phyloP scores from a whole-genome alignment of 345 rosid genomes.

The Lepidium didymum region DNA sequence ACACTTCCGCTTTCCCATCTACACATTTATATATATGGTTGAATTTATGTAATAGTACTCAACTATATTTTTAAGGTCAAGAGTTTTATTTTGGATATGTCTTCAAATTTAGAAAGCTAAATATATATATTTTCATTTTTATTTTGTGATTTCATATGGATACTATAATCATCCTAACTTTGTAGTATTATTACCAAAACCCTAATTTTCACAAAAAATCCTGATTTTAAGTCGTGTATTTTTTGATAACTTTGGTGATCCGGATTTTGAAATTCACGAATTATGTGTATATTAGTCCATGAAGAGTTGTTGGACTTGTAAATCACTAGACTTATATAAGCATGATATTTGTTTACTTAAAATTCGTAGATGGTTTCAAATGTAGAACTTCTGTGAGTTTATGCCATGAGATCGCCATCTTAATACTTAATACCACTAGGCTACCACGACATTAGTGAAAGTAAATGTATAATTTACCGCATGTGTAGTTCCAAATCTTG shows the following conservation, averaged over 20 bases:
- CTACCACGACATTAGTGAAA: too few relatives aligned
- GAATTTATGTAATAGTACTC: neutral
- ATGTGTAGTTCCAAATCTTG: conserved; percentile 31
- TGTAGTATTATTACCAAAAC: neutral
- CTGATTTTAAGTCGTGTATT: neutral
- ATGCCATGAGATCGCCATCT: too few relatives aligned
- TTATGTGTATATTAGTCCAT: too few relatives aligned
- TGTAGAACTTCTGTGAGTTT: too few relatives aligned
- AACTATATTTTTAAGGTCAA: neutral
- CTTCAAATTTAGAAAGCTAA: too few relatives aligned
- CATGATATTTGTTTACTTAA: too few relatives aligned
- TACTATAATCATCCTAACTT: neutral
- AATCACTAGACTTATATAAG: too few relatives aligned
- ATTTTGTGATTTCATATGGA: neutral
- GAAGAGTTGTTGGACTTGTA: too few relatives aligned
- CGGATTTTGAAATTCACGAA: too few relatives aligned
- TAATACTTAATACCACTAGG: too few relatives aligned
- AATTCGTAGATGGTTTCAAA: too few relatives aligned
- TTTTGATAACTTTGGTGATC: too few relatives aligned
- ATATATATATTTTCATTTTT: neutral
- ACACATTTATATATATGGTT: neutral
- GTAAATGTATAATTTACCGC: conserved; percentile 3
- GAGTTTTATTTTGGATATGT: neutral
- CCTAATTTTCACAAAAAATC: neutral
- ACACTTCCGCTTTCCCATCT: conserved; percentile 31